Conservation (phyloP, 2,329 filamentous ascomycete species). For the Aureobasidium vineae region DNA sequence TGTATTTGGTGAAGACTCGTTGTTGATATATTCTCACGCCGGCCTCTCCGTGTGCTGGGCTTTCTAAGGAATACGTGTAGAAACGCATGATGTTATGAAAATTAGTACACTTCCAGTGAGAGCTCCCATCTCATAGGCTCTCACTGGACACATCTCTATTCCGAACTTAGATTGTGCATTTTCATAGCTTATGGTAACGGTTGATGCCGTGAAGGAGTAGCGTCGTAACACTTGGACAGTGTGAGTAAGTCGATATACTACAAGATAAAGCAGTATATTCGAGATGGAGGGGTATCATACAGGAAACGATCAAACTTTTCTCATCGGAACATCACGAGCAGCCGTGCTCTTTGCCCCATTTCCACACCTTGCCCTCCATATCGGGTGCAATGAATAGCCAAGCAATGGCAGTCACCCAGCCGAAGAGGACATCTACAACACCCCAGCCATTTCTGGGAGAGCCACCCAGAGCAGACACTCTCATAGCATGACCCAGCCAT, state of each 20-base stretch:
- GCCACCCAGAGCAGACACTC: slow-evolving; percentile 55
- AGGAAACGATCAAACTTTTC: neutral
- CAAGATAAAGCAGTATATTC: neutral
- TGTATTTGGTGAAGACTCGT: no score
- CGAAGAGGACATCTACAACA: slow-evolving; percentile 55
- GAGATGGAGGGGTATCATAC: neutral
- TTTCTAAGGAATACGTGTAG: no score
- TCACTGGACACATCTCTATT: neutral
- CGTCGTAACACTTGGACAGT: no score
- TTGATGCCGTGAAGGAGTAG: no score
- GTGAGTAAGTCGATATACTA: no score
- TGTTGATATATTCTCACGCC: no score
- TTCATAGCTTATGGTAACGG: no score
- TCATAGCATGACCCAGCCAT: slow-evolving; percentile 69
- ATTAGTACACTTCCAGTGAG: neutral
- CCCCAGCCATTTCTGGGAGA: slow-evolving; percentile 53
- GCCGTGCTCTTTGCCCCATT: slow-evolving; percentile 58
- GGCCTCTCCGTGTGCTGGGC: no score
- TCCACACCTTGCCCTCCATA: slow-evolving; percentile 56
- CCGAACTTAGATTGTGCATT: no score
- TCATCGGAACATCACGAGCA: neutral
- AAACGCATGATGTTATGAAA: no score
- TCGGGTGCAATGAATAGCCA: slow-evolving; percentile 59
- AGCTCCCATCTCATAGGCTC: neutral
- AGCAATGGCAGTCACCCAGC: slow-evolving; percentile 54